These are phyloP conservation scores for Botrytis squamosa DNA, from an alignment of 2,329 filamentous ascomycete species.

Conservation along the genomic window DNA sequence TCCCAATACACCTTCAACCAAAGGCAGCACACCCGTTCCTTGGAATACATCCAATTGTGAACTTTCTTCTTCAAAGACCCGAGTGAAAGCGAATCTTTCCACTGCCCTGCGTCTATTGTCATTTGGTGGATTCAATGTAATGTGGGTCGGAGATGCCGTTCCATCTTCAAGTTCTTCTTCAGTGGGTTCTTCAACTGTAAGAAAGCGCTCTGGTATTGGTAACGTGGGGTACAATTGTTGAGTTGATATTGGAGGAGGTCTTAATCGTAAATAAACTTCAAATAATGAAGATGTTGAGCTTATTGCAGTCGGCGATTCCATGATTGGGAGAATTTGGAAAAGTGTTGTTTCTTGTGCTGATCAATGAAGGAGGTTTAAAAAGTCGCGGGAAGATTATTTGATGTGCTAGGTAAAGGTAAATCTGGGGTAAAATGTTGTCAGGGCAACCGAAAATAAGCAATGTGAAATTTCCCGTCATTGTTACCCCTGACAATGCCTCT, in stretches of 20 bases:
- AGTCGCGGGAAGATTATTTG: constrained; percentile 16
- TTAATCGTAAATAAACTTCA: constrained; percentile 85
- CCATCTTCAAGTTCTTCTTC: constrained; percentile 42
- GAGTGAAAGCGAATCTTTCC: constrained; percentile 92
- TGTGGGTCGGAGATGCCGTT: constrained; percentile 59
- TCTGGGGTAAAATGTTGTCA: constrained; percentile 18
- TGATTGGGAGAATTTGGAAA: constrained; percentile 25
- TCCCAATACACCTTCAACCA: constrained; percentile 80
- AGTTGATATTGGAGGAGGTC: constrained; percentile 55
- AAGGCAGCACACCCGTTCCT: constrained; percentile 68
- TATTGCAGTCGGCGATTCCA: constrained; percentile 41
- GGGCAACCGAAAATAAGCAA: constrained; percentile 6
- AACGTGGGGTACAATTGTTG: constrained; percentile 41
- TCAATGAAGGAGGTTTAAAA: constrained; percentile 10
- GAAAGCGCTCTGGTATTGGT: constrained; percentile 62
- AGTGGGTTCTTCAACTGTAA: constrained; percentile 67
- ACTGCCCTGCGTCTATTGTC: constrained; percentile 82
- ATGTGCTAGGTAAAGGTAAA: background rate
- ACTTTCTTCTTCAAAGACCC: constrained; percentile 84
- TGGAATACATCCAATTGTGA: constrained; percentile 85
- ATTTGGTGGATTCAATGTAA: constrained; percentile 75
- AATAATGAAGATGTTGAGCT: constrained; percentile 65
- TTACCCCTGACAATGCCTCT: constrained; percentile 3
- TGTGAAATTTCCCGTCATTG: background rate
- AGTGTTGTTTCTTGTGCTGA: constrained; percentile 10